Evolutionary conservation across 2,329 filamentous ascomycete genomes (phyloP).

Genomic region (Trichoderma oligosporum): DNA sequence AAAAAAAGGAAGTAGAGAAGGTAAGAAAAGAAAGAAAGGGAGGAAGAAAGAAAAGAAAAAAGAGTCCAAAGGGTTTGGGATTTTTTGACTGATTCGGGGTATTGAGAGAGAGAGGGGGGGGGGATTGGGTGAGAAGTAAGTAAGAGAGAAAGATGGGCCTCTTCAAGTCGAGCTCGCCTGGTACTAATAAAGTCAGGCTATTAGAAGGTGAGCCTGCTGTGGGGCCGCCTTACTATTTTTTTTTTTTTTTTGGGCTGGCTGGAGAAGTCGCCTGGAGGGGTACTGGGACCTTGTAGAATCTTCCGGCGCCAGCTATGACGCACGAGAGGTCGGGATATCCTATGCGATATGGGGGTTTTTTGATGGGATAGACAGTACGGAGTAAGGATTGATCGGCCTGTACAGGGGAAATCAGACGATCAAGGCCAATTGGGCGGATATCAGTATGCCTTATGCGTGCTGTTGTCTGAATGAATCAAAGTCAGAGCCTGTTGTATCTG

Average conservation of each 20-base stretch:
- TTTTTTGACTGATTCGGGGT: background rate
- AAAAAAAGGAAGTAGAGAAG: background rate
- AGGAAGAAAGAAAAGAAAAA: background rate
- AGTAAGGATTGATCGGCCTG: no score
- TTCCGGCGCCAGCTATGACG: conserved; percentile 21
- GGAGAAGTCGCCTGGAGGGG: no score
- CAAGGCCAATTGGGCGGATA: no score
- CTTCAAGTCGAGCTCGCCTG: background rate
- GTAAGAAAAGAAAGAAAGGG: background rate
- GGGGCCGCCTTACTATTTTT: conserved; percentile 6
- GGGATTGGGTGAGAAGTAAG: background rate
- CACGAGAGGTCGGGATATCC: conserved; percentile 6
- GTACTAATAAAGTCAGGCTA: conserved; percentile 8
- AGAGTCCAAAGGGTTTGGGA: background rate
- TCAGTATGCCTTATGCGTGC: no score
- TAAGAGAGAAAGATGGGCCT: background rate
- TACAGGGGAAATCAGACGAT: no score
- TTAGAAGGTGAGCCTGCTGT: conserved; percentile 10
- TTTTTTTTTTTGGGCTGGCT: no score
- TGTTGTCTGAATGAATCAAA: no score
- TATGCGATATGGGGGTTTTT: background rate
- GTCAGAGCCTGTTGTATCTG: no score
- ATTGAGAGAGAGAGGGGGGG: no score
- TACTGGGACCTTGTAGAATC: conserved; percentile 35
- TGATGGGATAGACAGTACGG: no score